phyloP scores from a whole-genome alignment of 306 rosid species.

The Vigna hirtella region DNA sequence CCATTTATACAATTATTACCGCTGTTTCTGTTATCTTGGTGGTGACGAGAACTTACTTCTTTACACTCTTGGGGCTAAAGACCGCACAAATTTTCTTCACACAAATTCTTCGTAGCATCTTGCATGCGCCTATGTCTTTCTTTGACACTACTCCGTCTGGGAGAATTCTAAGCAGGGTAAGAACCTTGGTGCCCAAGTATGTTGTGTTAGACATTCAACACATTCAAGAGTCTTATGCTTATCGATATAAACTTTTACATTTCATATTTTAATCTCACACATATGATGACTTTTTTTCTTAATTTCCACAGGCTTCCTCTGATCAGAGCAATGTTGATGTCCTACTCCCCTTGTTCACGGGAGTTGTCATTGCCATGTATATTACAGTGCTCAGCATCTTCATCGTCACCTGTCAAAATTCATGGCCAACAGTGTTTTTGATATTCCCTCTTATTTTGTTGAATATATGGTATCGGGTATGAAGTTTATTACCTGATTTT shows the following conservation, averaged over 20 bases:
- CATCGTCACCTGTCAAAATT: constrained; percentile 67
- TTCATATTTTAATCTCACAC: constrained; percentile 9
- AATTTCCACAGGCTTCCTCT: constrained; percentile 63
- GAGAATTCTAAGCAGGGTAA: constrained; percentile 84
- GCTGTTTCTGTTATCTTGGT: constrained; percentile 54
- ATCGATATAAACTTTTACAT: constrained; percentile 1
- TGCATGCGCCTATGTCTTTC: constrained; percentile 90
- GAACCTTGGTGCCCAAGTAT: constrained; percentile 20
- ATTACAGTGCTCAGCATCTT: constrained; percentile 61
- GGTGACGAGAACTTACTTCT: constrained; percentile 46
- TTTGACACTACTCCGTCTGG: constrained; percentile 93
- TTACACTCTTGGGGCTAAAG: constrained; percentile 60
- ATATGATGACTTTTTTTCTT: neutral
- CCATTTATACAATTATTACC: constrained; percentile 59
- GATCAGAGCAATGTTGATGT: constrained; percentile 80
- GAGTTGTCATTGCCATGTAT: constrained; percentile 58
- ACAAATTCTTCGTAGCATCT: constrained; percentile 66
- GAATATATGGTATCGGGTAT: constrained; percentile 83
- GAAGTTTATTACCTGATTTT: constrained; percentile 23
- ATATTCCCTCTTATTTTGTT: constrained; percentile 75
- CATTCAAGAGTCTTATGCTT: neutral
- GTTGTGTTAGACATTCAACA: neutral
- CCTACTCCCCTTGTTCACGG: constrained; percentile 57
- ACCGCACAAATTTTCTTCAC: constrained; percentile 71
- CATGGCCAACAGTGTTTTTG: constrained; percentile 83